phyloP scores from a whole-genome alignment of 1,284 basidiomycete species.

The Trichosporon coremiiforme region DNA sequence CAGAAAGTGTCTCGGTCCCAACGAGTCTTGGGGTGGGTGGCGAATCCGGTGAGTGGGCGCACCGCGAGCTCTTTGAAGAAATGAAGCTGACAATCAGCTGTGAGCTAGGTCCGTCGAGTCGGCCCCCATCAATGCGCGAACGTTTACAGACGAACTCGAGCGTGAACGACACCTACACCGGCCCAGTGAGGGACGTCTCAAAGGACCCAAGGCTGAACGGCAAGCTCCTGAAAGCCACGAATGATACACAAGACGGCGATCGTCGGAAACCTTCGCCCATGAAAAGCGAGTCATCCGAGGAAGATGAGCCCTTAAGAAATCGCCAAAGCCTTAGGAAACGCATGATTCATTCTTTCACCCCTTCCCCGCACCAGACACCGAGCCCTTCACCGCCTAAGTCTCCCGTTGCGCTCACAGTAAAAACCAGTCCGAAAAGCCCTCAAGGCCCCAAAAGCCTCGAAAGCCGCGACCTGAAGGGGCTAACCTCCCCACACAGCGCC shows the following conservation, averaged over 20 bases:
- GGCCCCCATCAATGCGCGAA: background rate
- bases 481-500: background rate
- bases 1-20: background rate
- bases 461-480: background rate
- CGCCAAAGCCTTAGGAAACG: slow-evolving; percentile 1
- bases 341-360: background rate
- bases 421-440: background rate
- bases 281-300: background rate
- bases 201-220: background rate
- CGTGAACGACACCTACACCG: background rate
- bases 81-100: background rate
- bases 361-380: background rate
- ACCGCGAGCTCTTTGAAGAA: too few relatives aligned
- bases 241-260: background rate
- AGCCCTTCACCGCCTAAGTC: background rate
- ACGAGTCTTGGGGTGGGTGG: slow-evolving; percentile 22
- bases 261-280: background rate
- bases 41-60: background rate
- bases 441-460: background rate
- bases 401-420: background rate
- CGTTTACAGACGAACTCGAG: background rate
- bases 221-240: background rate
- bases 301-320: background rate
- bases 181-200: background rate
- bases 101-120: background rate